phyloP scores from a whole-genome alignment of 192 early-diverging fungal species.

The Coemansia biformis region DNA sequence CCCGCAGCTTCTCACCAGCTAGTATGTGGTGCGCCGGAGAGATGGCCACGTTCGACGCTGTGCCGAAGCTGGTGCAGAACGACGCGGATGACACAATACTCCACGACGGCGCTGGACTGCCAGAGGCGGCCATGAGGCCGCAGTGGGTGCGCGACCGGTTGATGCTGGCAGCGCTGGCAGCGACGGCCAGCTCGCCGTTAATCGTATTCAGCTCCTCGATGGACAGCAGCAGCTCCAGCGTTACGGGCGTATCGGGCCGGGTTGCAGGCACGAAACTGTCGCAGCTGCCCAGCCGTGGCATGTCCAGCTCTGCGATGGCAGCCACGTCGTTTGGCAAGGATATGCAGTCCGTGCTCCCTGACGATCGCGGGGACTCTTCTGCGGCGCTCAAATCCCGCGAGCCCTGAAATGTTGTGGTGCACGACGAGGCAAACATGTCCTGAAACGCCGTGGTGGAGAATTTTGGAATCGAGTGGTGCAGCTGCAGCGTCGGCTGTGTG shows the following conservation, averaged over 20 bases:
- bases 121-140: not conserved
- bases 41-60: not conserved
- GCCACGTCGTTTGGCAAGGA: too few relatives aligned
- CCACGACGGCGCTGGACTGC: constrained; percentile 8
- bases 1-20: not conserved
- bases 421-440: not conserved
- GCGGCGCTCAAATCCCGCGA: too few relatives aligned
- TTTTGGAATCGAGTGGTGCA: not conserved
- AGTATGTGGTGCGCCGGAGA: not conserved
- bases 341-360: too few relatives aligned
- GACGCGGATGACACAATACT: constrained; percentile 10
- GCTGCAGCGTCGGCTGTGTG: not conserved
- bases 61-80: constrained; percentile 5
- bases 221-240: constrained; percentile 19
- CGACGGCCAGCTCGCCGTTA: constrained; percentile 9
- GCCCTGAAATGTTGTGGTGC: too few relatives aligned
- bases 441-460: not conserved
- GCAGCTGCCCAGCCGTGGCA: too few relatives aligned
- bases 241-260: not conserved
- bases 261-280: too few relatives aligned
- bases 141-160: too few relatives aligned
- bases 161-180: not conserved
- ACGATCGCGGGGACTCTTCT: too few relatives aligned
- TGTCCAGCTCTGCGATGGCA: too few relatives aligned
- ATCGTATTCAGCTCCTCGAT: constrained; percentile 27